phyloP scores from a whole-genome alignment of 2,329 filamentous ascomycete species.

The Endoconidiophora polonica region DNA sequence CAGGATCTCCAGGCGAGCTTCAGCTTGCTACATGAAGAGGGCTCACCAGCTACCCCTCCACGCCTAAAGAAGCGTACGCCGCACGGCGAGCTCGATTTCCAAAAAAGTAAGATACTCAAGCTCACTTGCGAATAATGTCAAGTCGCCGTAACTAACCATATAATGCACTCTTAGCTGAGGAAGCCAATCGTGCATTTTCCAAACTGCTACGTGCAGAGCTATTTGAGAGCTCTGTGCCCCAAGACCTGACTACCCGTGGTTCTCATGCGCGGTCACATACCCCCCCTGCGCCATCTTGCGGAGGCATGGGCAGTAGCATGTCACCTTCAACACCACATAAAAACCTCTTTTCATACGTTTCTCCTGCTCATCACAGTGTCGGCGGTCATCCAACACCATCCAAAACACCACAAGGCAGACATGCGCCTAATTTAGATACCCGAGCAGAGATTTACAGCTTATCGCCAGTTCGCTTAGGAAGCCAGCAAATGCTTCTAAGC shows the following conservation, averaged over 20 bases:
- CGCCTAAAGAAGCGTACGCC: conserved; percentile 70
- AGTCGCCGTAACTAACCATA: neutral
- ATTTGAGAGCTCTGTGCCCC: conserved; percentile 79
- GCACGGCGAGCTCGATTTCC: conserved; percentile 83
- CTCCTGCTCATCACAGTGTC: conserved; percentile 52
- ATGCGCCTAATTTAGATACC: conserved; percentile 77
- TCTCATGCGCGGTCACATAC: conserved; percentile 42
- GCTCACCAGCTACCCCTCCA: conserved; percentile 79
- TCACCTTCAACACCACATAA: conserved; percentile 82
- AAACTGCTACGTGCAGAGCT: conserved; percentile 76
- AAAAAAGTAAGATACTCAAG: conserved; percentile 50
- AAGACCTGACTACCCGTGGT: conserved; percentile 24
- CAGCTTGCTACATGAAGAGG: conserved; percentile 79
- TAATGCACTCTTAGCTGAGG: conserved; percentile 45
- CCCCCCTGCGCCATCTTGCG: conserved; percentile 49
- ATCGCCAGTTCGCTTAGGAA: conserved; percentile 82
- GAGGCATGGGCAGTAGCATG: conserved; percentile 52
- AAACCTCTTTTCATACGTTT: conserved; percentile 86
- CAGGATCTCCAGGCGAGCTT: conserved; percentile 90
- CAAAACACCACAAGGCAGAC: conserved; percentile 73
- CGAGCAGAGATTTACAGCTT: conserved; percentile 88
- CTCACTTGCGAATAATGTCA: conserved; percentile 6
- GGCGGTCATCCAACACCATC: conserved; percentile 77
- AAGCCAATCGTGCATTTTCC: conserved; percentile 88
- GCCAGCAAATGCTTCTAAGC: conserved; percentile 82